Conservation (phyloP, 1,139 yeast species). For the Yamadazyma trypodendri region DNA sequence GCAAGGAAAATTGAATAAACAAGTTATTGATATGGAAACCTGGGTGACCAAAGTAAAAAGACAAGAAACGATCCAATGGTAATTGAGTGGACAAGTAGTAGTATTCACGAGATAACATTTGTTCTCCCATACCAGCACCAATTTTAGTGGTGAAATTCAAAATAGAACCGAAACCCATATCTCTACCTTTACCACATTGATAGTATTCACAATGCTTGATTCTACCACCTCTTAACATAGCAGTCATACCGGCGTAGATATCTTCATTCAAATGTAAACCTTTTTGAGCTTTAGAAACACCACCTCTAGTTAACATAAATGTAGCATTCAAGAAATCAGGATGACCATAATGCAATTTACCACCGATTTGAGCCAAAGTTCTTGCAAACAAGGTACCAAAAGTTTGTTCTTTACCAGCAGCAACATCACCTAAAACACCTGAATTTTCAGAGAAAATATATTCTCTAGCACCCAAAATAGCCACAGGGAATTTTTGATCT, state of each 20-base stretch:
- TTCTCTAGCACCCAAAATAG: constrained; percentile 99
- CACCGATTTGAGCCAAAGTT: constrained; percentile 97
- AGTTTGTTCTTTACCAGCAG: constrained; percentile 99
- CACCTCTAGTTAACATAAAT: constrained; percentile 97
- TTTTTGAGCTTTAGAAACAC: constrained; percentile 98
- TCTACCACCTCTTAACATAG: constrained; percentile 96
- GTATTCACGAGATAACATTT: constrained; percentile 97
- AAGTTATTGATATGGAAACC: constrained; percentile 98
- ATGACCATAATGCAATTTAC: constrained; percentile 98
- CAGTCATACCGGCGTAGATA: constrained; percentile 99
- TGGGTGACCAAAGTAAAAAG: constrained; percentile 97
- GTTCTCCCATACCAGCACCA: constrained; percentile 99
- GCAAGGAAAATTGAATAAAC: constrained; percentile 93
- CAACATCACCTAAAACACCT: constrained; percentile 99
- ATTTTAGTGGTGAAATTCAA: constrained; percentile 97
- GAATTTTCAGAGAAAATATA: constrained; percentile 98
- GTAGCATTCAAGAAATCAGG: constrained; percentile 97
- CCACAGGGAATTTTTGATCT: constrained; percentile 67
- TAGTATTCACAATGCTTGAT: constrained; percentile 98
- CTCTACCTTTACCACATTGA: constrained; percentile 99
- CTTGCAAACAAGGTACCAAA: constrained; percentile 98
- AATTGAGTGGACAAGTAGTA: constrained; percentile 96
- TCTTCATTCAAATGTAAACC: constrained; percentile 98
- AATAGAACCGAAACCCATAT: constrained; percentile 98
- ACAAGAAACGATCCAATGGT: constrained; percentile 94